Evolutionary conservation across 2,329 filamentous ascomycete species (phyloP), one percentile per base, ranked within the genome.

Genomic region (Rhynchosporium graminicola): DNA sequence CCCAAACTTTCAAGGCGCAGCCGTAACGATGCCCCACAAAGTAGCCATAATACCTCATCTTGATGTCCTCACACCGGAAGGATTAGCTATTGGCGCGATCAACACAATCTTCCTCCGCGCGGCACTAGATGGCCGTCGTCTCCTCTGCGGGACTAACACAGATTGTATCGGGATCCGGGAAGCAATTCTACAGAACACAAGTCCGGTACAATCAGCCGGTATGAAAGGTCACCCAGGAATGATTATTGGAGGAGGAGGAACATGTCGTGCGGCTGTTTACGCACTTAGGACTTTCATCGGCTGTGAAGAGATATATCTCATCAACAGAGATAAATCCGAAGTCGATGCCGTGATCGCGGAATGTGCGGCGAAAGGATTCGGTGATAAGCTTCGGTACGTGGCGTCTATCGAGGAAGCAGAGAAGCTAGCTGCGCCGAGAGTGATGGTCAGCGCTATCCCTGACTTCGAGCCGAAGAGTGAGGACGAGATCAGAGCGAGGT

Each of bases 21-120:
- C 88, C 3, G 86, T 94, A 43, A 94, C 90, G 26, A 95, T 94
- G 90, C 91, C 91, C 0, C 87, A 91, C 79, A 94, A 95, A 76
- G 84, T 94, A 31, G 81, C 85, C 69, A 91, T 94, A 72, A 84
- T 93, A 63, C 80, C 84, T 0, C 81, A 91, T 68, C 82, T 94
- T 8, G 90, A 94, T 71, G 84, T 87, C 59, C 78, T 93, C 43
- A 92, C 89, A 6, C 82, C 85, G 28, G 89, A 92, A 76, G 90
- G 86, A 68, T 82, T 83, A 56, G 86, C 87, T 42, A 87, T 92
- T 28, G 90, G 90, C 54, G 90, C 90, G 57, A 88, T 89, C 76
- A 94, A 95, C 79, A 95, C 90, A 0, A 82, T 94, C 58, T 93
- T 89, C 77, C 74, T 90, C 52, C 80, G 83, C 28, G 75, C 78